Base-by-base conservation (phyloP, 1,284 basidiomycete genomes). In the Sporisorium exsertum region DNA sequence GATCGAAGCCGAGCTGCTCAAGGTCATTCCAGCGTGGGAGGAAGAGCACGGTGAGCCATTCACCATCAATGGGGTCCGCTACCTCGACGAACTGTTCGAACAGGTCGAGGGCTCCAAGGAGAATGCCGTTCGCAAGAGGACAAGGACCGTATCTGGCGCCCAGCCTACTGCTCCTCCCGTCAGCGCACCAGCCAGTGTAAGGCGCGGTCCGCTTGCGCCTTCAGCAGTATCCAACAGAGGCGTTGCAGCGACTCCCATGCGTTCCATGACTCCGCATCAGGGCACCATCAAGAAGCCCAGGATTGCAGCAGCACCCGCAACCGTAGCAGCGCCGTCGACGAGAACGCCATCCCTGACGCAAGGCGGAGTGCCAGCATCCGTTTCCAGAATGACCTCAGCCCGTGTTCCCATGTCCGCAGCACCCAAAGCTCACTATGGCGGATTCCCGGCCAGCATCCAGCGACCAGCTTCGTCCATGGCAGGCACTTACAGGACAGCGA, bases 21-120 rank as follows among this genome's bases (percentile, higher is more conserved):
- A 88, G 0, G 88, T 91, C 0, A 90, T 99, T 58, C 93, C 95
- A 0, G 87, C 88, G 9, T 99, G 96, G 96, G 96, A 99, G 86
- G 89, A 91, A 55, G 90, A 91, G 75, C 88, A 92, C 20, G 90
- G 90, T 0, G 89, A 90, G 20, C 88, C 90, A 0, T 98, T 99
- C 89, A 88, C 93, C 51, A 92, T 97, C 12, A 90, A 93, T 71
- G 95, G 95, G 8, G 89, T 91, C 72, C 91, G 92, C 68, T 92
- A 97, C 78, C 86, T 96, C 27, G 91, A 93, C 58, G 88, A 92
- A 67, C 90, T 98, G 29, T 29, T 71, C 27, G 78, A 79, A n/a
- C 71, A 77, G 62, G 69, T 79, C 7, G 81, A 67, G 12, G 78
- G 72, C 10, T 60, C 72, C 16, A 81, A 80, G 42, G 80, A 81